Evolutionary conservation across 164 flowering plant genomes (phyloP), one percentile per base, ranked within the genome.

Genomic region (Cinnamomum chago): DNA sequence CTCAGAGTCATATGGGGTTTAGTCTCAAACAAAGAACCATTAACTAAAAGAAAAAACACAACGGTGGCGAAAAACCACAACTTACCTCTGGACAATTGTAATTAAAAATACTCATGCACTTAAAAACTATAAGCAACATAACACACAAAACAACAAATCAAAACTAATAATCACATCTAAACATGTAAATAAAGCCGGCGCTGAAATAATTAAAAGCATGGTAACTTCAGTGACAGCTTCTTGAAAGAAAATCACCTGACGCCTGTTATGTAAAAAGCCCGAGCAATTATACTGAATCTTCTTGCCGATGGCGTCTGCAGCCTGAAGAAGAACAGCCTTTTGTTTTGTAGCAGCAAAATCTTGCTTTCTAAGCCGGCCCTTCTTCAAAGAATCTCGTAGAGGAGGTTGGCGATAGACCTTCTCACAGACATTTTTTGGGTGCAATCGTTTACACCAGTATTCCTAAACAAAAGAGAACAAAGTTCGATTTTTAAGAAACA

Each of bases 401-500:
- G 97, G 86, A 80, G 98, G 97, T 79, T 95, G 99, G 77, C 99
- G 84, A 79, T 74, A 93, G 20, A 95, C 99, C 83, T 83, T 93
- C 84, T 93, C 99, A 73, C 97, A 92, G 5, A 95, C 99, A 85
- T 91, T 71, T 79, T 95, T 90, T 20, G 99, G 99, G 72, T 95
- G 99, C 85, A 88, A 81, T 73, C 90, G 85, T 85, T 95, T 95
- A 85, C 98, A 93, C 99, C 99, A 95, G 81, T 93, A 95, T 79
- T 93, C 99, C 99, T 95, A 86, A 70, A 79, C 33, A 76, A 20
- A 67, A 68, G 17, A 67, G 20, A 64, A 33, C 27, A 50, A 35
- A 64, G 7, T 13, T 65, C 47, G 12, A 30, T 51, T 52, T 27
- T 68, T 58, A 58, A n/a, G 35, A 33, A 20, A 52, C 52, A 66